These are phyloP conservation scores for Fusarium scirpi DNA, from an alignment of 2,329 filamentous ascomycete species.

Conservation along the genomic window DNA sequence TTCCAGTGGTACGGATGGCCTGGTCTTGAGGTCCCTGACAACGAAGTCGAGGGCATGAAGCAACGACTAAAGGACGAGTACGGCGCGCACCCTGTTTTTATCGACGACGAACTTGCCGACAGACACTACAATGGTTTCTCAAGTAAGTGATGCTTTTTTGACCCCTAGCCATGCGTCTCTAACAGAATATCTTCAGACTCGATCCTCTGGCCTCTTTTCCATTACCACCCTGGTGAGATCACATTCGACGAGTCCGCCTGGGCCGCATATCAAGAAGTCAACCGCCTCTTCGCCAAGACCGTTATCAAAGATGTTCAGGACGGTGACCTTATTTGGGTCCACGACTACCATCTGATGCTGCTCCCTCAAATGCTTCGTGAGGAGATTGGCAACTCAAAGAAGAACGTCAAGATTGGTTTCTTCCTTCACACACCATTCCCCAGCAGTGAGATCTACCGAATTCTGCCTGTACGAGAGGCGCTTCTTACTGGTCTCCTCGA, in stretches of 20 bases:
- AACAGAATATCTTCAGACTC: conserved; percentile 70
- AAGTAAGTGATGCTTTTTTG: conserved; percentile 68
- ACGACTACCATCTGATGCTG: conserved; percentile 98
- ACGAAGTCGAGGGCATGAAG: conserved; percentile 80
- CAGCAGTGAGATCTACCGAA: conserved; percentile 95
- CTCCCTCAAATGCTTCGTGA: conserved; percentile 95
- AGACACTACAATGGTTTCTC: conserved; percentile 98
- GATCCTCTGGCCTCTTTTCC: conserved; percentile 98
- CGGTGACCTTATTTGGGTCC: conserved; percentile 96
- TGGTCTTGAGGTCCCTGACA: conserved; percentile 88
- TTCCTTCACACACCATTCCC: conserved; percentile 98
- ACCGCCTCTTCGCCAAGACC: conserved; percentile 89
- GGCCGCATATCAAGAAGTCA: conserved; percentile 93
- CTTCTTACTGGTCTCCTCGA: conserved; percentile 89
- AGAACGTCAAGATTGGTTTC: conserved; percentile 97
- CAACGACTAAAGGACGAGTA: conserved; percentile 87
- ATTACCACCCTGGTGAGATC: conserved; percentile 98
- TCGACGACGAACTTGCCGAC: conserved; percentile 93
- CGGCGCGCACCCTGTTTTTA: conserved; percentile 89
- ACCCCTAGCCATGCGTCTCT: conserved; percentile 2
- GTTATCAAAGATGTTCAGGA: conserved; percentile 90
- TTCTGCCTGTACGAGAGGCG: conserved; percentile 90
- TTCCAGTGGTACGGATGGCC: conserved; percentile 99
- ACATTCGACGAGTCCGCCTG: conserved; percentile 96
- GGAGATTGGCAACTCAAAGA: conserved; percentile 82